Evolutionary conservation across 169 alveolate species (phyloP).

Genomic region (Cryptosporidium baileyi): DNA sequence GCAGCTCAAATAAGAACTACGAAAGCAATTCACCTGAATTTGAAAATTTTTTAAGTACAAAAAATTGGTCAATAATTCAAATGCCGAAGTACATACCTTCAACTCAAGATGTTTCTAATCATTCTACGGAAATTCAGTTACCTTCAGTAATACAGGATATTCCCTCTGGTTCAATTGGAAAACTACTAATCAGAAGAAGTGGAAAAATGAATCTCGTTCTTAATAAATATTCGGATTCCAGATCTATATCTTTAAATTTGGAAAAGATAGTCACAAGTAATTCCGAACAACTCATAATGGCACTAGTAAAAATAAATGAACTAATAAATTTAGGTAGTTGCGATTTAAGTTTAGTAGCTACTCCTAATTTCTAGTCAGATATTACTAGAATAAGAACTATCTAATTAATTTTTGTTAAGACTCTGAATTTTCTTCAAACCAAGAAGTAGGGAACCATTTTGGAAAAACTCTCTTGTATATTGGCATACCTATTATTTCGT

Average conservation of each 20-base stretch:
- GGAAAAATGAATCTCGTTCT: neutral
- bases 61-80: conserved; percentile 27
- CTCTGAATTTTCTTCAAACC: conserved; percentile 33
- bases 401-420: neutral
- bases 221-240: neutral
- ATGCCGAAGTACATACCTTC: conserved; percentile 42
- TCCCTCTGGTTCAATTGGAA: conserved; percentile 62
- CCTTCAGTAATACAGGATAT: conserved; percentile 39
- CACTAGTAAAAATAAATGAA: conserved; percentile 46
- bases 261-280: neutral
- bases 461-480: conserved; percentile 88
- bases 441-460: conserved; percentile 72
- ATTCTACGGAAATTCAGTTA: neutral
- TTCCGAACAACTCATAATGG: conserved; percentile 42
- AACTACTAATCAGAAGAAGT: neutral
- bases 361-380: neutral
- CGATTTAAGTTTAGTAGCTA: conserved; percentile 16
- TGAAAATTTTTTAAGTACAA: neutral
- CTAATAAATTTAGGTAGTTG: conserved; percentile 42
- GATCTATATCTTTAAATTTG: neutral
- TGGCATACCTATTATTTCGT: conserved; percentile 87
- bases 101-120: neutral
- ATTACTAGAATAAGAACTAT: neutral
- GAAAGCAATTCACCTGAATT: neutral
- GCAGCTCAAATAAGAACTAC: no score